Conservation (phyloP, 306 rosid genomes). For the Vigna reflexopilosa region DNA sequence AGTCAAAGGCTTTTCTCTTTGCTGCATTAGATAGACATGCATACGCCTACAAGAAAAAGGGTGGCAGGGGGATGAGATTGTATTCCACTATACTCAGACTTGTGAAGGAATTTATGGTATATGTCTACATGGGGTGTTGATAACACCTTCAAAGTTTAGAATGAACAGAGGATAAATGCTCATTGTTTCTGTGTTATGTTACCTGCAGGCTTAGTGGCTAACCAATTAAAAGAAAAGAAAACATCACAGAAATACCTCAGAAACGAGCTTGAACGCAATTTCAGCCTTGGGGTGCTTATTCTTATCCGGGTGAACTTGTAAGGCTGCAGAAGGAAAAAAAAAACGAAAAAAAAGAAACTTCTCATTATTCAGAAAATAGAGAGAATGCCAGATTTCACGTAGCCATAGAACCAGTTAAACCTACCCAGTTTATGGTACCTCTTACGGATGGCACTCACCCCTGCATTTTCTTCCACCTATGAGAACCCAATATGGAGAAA, state of each 20-base stretch:
- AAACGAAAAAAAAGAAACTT: neutral
- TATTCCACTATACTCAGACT: neutral
- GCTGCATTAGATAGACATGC: conserved; percentile 68
- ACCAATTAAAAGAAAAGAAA: neutral
- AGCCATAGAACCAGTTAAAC: conserved; percentile 37
- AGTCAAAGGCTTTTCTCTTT: conserved; percentile 73
- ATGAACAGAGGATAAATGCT: neutral
- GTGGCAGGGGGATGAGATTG: neutral
- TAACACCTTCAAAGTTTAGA: conserved; percentile 1
- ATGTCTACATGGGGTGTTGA: neutral
- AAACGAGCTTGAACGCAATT: conserved; percentile 94
- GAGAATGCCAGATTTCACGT: conserved; percentile 26
- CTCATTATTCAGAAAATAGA: conserved; percentile 29
- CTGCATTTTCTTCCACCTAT: conserved; percentile 89
- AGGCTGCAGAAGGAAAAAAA: conserved; percentile 56
- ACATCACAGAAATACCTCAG: conserved; percentile 70
- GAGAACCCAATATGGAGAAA: conserved; percentile 44
- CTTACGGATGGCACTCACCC: conserved; percentile 69
- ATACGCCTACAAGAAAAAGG: conserved; percentile 65
- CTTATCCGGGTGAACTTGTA: conserved; percentile 97
- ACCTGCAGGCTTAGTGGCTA: neutral
- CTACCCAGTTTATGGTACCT: conserved; percentile 84
- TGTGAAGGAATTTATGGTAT: neutral
- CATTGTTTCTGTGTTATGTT: conserved; percentile 13
- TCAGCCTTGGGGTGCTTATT: conserved; percentile 91